Evolutionary conservation across 495 filamentous ascomycete genomes (phyloP).

Genomic region (Aspergillus bertholletiae): DNA sequence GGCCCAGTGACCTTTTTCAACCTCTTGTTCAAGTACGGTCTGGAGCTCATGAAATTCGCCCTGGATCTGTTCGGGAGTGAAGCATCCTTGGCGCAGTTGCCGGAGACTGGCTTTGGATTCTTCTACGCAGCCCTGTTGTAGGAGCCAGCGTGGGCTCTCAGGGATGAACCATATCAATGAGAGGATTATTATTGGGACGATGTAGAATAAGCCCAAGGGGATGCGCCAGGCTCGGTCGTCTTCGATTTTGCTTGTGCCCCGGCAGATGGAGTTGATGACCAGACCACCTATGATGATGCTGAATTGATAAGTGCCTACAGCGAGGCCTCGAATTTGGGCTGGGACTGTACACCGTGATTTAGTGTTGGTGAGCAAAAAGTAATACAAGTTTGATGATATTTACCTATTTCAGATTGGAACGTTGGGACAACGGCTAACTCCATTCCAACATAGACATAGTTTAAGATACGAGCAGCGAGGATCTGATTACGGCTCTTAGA

Average conservation of each 20-base stretch:
- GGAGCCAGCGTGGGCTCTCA: conserved; percentile 10
- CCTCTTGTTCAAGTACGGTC: neutral
- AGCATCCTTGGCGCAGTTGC: neutral
- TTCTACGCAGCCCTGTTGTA: conserved; percentile 3
- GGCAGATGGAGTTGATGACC: conserved; percentile 11
- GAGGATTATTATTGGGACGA: conserved; percentile 5
- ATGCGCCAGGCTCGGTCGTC: conserved; percentile 15
- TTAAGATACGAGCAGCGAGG: conserved; percentile 27
- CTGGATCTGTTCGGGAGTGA: neutral
- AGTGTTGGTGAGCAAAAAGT: neutral
- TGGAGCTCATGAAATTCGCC: conserved; percentile 2
- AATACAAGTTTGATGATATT: neutral
- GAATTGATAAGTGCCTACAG: conserved; percentile 29
- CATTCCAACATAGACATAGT: conserved; percentile 38
- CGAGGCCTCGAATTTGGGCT: conserved; percentile 29
- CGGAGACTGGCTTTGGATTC: conserved; percentile 1
- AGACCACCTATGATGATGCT: conserved; percentile 4
- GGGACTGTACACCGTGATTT: conserved; percentile 9
- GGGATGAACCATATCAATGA: conserved; percentile 6
- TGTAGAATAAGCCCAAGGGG: conserved; percentile 8
- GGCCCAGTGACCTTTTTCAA: conserved; percentile 1
- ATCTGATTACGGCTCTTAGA: conserved; percentile 26
- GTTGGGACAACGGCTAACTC: conserved; percentile 29
- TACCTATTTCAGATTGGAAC: conserved; percentile 26
- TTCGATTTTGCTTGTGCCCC: conserved; percentile 22